Percentiles rank a stretch among this genome's conserved stretches.
Evolutionary conservation across 305 asterid genomes (phyloP).

Genomic region (Petunia hybrid): DNA sequence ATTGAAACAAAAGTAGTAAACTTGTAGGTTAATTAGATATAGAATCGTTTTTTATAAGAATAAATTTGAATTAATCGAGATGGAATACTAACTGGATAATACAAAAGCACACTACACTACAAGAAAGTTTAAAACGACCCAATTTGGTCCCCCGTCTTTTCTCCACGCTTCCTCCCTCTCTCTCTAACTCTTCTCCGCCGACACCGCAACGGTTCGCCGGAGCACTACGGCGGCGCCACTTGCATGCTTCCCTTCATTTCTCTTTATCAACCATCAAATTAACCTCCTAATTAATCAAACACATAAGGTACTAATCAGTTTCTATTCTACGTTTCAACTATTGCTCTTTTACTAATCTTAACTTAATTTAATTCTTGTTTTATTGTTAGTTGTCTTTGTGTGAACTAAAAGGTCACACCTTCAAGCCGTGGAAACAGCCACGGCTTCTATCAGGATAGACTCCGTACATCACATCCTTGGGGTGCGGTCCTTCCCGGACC

Average conservation of each 20-base stretch:
- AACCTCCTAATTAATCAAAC: not conserved
- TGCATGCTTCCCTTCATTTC: not conserved
- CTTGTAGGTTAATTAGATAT: no score
- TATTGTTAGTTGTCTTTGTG: not conserved
- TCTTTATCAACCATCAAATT: not conserved
- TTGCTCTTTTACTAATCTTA: not conserved
- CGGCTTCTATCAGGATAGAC: no score
- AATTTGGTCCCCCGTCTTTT: not conserved
- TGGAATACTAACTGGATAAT: no score
- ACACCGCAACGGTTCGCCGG: slow-evolving; percentile 59
- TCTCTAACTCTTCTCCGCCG: slow-evolving; percentile 37
- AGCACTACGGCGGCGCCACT: slow-evolving; percentile 47
- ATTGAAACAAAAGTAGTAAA: no score
- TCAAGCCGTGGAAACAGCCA: no score
- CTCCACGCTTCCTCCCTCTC: slow-evolving; percentile 18
- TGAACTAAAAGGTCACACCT: no score
- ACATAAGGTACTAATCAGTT: not conserved
- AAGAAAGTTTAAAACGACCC: slow-evolving; percentile 27
- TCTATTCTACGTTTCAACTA: not conserved
- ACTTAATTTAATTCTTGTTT: not conserved
- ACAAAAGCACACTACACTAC: no score
- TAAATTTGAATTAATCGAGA: no score
- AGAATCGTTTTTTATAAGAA: no score
- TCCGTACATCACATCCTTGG: no score
- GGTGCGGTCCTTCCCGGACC: no score